Evolutionary conservation across 1,139 yeast species (phyloP).

Genomic region (Cylindricascospora bacillispora): DNA sequence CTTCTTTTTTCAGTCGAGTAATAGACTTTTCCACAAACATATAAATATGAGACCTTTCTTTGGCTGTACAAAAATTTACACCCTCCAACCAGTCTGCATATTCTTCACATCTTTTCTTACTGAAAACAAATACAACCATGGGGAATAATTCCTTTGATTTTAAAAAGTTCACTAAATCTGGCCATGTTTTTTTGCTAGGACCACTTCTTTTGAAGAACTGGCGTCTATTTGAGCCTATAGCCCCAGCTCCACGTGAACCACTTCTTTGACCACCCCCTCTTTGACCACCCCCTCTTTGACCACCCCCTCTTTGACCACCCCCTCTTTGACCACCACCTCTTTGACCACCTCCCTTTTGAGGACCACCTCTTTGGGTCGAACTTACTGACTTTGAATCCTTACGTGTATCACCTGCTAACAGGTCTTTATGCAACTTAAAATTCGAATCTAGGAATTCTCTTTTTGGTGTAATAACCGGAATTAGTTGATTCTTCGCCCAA

Average conservation of each 20-base stretch:
- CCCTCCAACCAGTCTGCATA: slow-evolving; percentile 71
- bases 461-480: slow-evolving; percentile 62
- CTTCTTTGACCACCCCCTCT: slow-evolving; percentile 27
- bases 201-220: slow-evolving; percentile 42
- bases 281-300: slow-evolving; percentile 24
- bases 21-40: slow-evolving; percentile 88
- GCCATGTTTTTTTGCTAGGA: slow-evolving; percentile 73
- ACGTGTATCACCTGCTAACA: slow-evolving; percentile 32
- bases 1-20: slow-evolving; percentile 78
- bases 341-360: slow-evolving; percentile 23
- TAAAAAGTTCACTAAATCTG: slow-evolving; percentile 59
- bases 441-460: slow-evolving; percentile 56
- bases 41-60: slow-evolving; percentile 81
- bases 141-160: slow-evolving; percentile 62
- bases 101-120: slow-evolving; percentile 86
- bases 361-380: slow-evolving; percentile 14
- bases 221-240: slow-evolving; percentile 27
- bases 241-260: slow-evolving; percentile 30
- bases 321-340: slow-evolving; percentile 26
- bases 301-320: slow-evolving; percentile 22
- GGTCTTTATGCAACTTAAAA: slow-evolving; percentile 48
- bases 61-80: slow-evolving; percentile 67
- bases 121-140: slow-evolving; percentile 85
- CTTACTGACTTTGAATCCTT: slow-evolving; percentile 15
- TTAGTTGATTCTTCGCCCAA: slow-evolving; percentile 62